Conservation (phyloP, 1,284 basidiomycete genomes). For the Ceratobasidium sp. region DNA sequence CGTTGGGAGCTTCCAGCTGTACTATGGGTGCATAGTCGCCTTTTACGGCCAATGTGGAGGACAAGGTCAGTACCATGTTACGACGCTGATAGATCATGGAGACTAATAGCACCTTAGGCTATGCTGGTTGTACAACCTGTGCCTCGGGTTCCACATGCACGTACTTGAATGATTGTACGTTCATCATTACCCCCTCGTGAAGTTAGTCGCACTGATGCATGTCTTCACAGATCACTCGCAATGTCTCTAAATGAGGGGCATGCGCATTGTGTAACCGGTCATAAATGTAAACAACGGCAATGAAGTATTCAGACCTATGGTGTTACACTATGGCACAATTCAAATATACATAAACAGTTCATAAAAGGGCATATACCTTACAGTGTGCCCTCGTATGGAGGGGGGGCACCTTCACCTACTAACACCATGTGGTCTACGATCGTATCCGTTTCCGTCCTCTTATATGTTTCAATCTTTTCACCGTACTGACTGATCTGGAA, state of each 20-base stretch:
- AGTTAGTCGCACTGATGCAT: neutral
- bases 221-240: neutral
- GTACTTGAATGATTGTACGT: constrained; percentile 26
- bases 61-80: neutral
- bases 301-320: constrained; percentile 3
- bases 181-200: neutral
- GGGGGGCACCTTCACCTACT: constrained; percentile 54
- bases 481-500: constrained; percentile 87
- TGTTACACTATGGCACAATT: constrained; percentile 25
- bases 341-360: neutral
- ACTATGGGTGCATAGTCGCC: constrained; percentile 4
- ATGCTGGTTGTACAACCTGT: constrained; percentile 7
- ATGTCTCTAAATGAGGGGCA: neutral
- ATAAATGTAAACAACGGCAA: neutral
- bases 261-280: neutral
- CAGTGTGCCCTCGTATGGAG: constrained; percentile 26
- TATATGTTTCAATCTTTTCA: constrained; percentile 87
- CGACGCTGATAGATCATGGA: too few species aligned
- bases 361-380: constrained; percentile 16
- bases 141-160: constrained; percentile 20
- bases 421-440: constrained; percentile 71
- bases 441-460: constrained; percentile 77
- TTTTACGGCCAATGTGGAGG: constrained; percentile 27
- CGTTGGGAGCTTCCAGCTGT: constrained; percentile 54
- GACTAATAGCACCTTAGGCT: neutral